Evolutionary conservation across 176 grass and related monocot species (phyloP).

Genomic region (Puccinellia tenuiflora): DNA sequence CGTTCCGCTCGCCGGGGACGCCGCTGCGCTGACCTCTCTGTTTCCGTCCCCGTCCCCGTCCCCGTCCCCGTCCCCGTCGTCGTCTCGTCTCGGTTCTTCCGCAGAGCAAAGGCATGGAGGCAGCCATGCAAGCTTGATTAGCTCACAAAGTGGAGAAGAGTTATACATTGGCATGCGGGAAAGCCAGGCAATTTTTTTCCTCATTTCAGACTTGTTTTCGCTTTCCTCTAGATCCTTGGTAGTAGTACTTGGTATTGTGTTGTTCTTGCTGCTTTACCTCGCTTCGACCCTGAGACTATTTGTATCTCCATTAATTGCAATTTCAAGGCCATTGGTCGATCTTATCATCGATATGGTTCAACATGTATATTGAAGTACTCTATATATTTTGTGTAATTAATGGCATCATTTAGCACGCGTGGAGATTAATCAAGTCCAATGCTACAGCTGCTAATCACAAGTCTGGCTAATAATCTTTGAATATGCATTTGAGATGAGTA

Average conservation of each 20-base stretch:
- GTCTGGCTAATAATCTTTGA: neutral
- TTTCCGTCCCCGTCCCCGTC: neutral
- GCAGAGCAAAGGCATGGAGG: constrained; percentile 29
- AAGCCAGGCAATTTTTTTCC: constrained; percentile 64
- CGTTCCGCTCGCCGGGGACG: neutral
- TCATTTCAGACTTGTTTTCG: constrained; percentile 35
- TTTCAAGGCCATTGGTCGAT: constrained; percentile 10
- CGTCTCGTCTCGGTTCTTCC: constrained; percentile 33
- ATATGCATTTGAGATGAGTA: constrained; percentile 5
- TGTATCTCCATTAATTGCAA: constrained; percentile 24
- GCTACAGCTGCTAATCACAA: neutral
- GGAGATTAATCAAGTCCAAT: constrained; percentile 9
- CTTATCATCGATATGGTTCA: constrained; percentile 7
- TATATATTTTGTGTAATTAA: constrained; percentile 23
- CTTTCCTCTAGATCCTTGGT: constrained; percentile 26
- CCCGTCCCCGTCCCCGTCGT: neutral
- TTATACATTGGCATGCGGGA: constrained; percentile 51
- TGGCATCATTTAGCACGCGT: neutral
- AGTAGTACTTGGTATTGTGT: neutral
- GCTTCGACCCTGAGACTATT: constrained; percentile 14
- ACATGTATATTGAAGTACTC: neutral
- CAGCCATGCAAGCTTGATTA: constrained; percentile 11
- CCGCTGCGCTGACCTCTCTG: constrained; percentile 28
- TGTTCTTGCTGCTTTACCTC: constrained; percentile 15
- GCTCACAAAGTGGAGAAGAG: constrained; percentile 37